A percentile compares a stretch with the other conserved stretches of the same genome.
Conservation (phyloP, 176 grass and related monocot genomes). For the Aegilops sharonensis region DNA sequence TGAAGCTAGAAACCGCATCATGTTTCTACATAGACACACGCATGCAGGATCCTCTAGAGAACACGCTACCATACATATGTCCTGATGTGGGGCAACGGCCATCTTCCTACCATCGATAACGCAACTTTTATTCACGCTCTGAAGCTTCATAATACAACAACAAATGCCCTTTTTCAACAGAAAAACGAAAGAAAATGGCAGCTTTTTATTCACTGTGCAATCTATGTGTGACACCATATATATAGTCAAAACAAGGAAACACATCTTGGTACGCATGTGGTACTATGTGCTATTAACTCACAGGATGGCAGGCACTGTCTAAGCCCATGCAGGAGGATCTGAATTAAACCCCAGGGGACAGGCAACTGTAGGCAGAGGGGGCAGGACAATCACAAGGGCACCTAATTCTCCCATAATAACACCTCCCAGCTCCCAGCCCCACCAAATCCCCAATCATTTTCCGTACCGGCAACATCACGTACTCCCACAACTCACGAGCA, state of each 20-base stretch:
- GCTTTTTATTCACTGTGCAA: neutral
- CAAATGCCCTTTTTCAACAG: neutral
- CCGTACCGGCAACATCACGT: neutral
- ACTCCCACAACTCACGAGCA: slow-evolving; percentile 8
- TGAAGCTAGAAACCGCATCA: slow-evolving; percentile 1
- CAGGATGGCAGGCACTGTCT: neutral
- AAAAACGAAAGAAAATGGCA: neutral
- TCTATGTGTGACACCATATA: neutral
- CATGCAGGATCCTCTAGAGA: slow-evolving; percentile 3
- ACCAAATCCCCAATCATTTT: slow-evolving; percentile 31
- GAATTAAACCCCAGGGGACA: slow-evolving; percentile 17
- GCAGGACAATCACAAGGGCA: slow-evolving; percentile 8
- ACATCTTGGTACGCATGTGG: neutral
- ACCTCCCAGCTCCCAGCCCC: neutral
- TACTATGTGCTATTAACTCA: slow-evolving; percentile 6
- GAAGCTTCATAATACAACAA: neutral
- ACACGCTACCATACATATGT: neutral
- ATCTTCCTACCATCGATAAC: neutral
- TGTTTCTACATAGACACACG: neutral
- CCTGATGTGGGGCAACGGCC: neutral
- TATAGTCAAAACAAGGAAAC: neutral
- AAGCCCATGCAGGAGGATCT: slow-evolving; percentile 9
- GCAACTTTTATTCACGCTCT: neutral
- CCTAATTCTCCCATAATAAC: slow-evolving; percentile 13
- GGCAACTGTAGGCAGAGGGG: neutral